phyloP scores from a whole-genome alignment of 495 filamentous ascomycete genomes.

The Tuber indicum region DNA sequence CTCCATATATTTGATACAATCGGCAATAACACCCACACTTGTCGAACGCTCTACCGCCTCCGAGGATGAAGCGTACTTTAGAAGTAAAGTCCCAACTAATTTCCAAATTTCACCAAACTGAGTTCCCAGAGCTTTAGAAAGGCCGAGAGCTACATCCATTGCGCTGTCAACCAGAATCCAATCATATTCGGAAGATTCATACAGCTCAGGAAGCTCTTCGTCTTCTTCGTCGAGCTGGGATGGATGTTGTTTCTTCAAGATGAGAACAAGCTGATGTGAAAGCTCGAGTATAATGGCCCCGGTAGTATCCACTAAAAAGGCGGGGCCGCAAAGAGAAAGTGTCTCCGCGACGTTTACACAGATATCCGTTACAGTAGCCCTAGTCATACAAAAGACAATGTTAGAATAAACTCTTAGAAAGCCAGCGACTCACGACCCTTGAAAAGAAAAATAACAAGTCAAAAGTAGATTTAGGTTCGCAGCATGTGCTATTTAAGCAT shows the following conservation, averaged over 20 bases:
- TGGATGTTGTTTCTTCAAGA: conserved; percentile 81
- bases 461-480: conserved; percentile 74
- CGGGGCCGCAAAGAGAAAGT: conserved; percentile 83
- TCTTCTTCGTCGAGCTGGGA: conserved; percentile 87
- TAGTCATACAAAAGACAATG: conserved; percentile 44
- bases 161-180: conserved; percentile 94
- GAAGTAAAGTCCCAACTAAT: conserved; percentile 79
- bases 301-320: conserved; percentile 64
- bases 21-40: conserved; percentile 83
- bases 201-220: conserved; percentile 59
- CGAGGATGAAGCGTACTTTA: conserved; percentile 77
- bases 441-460: conserved; percentile 38
- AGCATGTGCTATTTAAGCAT: conserved; percentile 78
- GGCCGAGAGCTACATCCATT: conserved; percentile 76
- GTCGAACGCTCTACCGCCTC: conserved; percentile 81
- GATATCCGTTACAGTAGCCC: conserved; percentile 85
- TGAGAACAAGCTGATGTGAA: conserved; percentile 49
- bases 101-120: conserved; percentile 85
- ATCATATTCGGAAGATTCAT: conserved; percentile 91
- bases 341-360: conserved; percentile 91
- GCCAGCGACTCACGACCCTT: not conserved
- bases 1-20: conserved; percentile 84
- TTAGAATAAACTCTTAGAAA: conserved; percentile 20
- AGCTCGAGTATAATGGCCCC: conserved; percentile 51
- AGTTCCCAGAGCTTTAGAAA: conserved; percentile 72